Percentiles rank a stretch among this genome's conserved stretches.
phyloP scores from a whole-genome alignment of 345 rosid genomes.

The Euphorbia tirucalli region DNA sequence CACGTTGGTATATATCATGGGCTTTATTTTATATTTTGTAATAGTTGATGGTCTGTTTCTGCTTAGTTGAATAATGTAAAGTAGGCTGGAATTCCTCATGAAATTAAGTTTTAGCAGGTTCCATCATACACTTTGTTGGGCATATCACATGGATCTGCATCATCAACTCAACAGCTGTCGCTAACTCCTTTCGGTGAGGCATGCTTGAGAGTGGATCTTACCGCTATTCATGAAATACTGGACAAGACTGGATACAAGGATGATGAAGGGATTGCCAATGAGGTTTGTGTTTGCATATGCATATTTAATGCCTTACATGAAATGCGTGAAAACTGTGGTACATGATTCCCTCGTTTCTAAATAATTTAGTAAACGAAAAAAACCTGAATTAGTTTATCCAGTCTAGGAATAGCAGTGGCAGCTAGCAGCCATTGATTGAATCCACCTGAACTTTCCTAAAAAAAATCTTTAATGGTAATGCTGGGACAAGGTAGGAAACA shows the following conservation, averaged over 20 bases:
- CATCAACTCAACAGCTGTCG: conserved; percentile 43
- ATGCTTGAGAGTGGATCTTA: conserved; percentile 71
- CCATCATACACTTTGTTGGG: conserved; percentile 66
- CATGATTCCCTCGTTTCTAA: too few species aligned
- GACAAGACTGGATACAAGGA: conserved; percentile 77
- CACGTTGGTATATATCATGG: background rate
- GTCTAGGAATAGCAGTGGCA: too few species aligned
- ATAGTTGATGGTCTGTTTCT: conserved; percentile 1
- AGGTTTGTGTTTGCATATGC: conserved; percentile 43
- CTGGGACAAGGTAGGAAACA: too few species aligned
- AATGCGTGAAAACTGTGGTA: too few species aligned
- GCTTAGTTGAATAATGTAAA: background rate
- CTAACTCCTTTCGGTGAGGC: conserved; percentile 76
- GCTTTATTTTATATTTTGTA: too few species aligned
- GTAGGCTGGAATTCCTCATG: background rate
- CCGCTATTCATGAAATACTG: conserved; percentile 74
- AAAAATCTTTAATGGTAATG: too few species aligned
- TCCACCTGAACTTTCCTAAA: too few species aligned
- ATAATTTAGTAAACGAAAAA: too few species aligned
- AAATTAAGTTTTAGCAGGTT: conserved; percentile 42
- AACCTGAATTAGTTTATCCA: too few species aligned
- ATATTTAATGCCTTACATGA: too few species aligned
- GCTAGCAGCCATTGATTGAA: too few species aligned
- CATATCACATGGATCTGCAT: conserved; percentile 50
- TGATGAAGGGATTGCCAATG: conserved; percentile 79